Conservation (phyloP, 495 filamentous ascomycete species). For the Jackrogersella minutella region DNA sequence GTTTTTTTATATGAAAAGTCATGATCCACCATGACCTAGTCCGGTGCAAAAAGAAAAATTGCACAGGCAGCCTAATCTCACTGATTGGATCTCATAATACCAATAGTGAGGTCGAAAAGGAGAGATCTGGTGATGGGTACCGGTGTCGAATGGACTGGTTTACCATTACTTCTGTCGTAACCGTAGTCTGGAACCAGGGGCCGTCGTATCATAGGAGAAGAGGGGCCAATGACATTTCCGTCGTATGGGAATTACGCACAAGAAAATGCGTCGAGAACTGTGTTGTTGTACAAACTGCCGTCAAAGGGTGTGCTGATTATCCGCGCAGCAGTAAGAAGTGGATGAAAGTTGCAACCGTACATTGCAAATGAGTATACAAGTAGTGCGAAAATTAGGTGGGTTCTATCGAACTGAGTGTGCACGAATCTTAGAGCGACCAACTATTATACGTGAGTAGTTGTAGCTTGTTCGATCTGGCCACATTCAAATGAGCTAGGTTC, state of each 20-base stretch:
- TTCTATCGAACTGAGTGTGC: neutral
- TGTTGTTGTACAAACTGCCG: slow-evolving; percentile 33
- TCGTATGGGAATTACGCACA: slow-evolving; percentile 16
- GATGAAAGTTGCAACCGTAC: slow-evolving; percentile 19
- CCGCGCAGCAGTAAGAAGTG: slow-evolving; percentile 13
- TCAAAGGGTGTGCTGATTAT: slow-evolving; percentile 8
- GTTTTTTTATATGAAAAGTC: slow-evolving; percentile 21
- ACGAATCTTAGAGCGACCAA: slow-evolving; percentile 3
- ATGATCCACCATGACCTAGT: slow-evolving; percentile 15
- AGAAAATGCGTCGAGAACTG: slow-evolving; percentile 16
- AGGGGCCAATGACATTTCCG: slow-evolving; percentile 8
- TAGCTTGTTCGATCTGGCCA: slow-evolving; percentile 8
- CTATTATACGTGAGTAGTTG: slow-evolving; percentile 3
- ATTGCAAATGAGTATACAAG: slow-evolving; percentile 18
- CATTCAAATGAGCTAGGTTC: neutral
- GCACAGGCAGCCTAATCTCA: neutral
- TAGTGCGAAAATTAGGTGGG: neutral
- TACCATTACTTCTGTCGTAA: slow-evolving; percentile 6
- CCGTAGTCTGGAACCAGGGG: slow-evolving; percentile 12
- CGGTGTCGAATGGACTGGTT: slow-evolving; percentile 8
- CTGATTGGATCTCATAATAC: slow-evolving; percentile 5
- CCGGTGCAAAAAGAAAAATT: slow-evolving; percentile 8
- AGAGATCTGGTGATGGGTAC: slow-evolving; percentile 8
- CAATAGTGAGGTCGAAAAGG: neutral
- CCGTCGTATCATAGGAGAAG: slow-evolving; percentile 18